Percentiles rank a stretch among this genome's conserved stretches.
phyloP scores from a whole-genome alignment of 2,329 filamentous ascomycete species.

The Alternaria arborescens region DNA sequence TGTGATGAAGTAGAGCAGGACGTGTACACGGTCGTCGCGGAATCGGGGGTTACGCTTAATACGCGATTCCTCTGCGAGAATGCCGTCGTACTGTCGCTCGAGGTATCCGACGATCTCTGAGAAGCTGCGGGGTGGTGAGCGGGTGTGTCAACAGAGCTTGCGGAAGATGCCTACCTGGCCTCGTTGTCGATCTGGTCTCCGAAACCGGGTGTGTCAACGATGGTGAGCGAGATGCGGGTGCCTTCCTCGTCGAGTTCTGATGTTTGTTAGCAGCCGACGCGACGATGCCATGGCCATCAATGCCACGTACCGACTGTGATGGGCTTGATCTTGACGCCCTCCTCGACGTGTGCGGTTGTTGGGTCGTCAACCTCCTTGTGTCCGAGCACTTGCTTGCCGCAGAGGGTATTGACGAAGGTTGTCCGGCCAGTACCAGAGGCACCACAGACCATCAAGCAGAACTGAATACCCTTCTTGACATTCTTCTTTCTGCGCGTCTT shows the following conservation, averaged over 20 bases:
- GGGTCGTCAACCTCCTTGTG: conserved; percentile 95
- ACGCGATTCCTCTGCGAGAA: conserved; percentile 97
- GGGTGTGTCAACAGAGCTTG: not conserved
- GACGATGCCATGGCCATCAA: not conserved
- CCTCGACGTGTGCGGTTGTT: conserved; percentile 86
- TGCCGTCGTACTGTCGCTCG: conserved; percentile 99
- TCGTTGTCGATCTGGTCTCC: conserved; percentile 99
- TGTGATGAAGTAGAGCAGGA: conserved; percentile 98
- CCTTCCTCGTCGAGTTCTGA: conserved; percentile 94
- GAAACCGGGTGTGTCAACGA: conserved; percentile 97
- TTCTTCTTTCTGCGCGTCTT: conserved; percentile 99
- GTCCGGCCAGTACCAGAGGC: conserved; percentile 98
- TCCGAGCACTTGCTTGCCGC: conserved; percentile 88
- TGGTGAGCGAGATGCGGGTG: conserved; percentile 96
- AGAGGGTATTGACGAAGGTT: conserved; percentile 99
- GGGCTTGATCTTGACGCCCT: conserved; percentile 98
- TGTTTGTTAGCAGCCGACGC: conserved; percentile 13
- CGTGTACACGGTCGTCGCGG: conserved; percentile 98
- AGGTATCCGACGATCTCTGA: conserved; percentile 98
- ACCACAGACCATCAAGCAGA: conserved; percentile 99
- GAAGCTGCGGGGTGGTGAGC: conserved; percentile 69
- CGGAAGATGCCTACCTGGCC: conserved; percentile 72
- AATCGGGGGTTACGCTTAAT: conserved; percentile 99
- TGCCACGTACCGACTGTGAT: conserved; percentile 84
- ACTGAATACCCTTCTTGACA: conserved; percentile 99